Evolutionary conservation across 2,329 filamentous ascomycete species (phyloP), one percentile per base, ranked within the genome.

Genomic region (Exophiala phaeomuriformis): DNA sequence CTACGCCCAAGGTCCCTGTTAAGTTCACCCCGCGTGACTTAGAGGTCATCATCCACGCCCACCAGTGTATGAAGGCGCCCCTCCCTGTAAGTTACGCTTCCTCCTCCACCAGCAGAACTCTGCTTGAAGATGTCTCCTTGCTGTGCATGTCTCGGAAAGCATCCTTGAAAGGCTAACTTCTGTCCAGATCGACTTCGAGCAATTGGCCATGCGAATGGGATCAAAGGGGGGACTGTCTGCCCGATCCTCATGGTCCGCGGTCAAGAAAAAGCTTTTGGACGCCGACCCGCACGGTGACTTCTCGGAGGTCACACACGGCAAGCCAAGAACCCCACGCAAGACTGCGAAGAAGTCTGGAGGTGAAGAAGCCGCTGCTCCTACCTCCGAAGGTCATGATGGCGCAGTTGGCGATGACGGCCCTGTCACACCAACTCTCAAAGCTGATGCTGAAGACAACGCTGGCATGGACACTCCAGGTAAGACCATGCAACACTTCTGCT

Each of bases 151-250:
- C 19, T 19, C 19, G 19, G 19, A 19, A 19, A 19, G 19, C 19
- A 19, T 19, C 19, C 19, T 19, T 1, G 19, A 19, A 19, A 19
- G 36, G 51, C 49, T 58, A 44, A 47, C 53, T 12, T 29, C 47
- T 32, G n/a, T 33, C 28, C 31, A 60, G 58, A 46, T 60, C 35
- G 71, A 76, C 61, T 69, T 66, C 53, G 61, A 66, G 0, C 69
- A 65, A 28, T 58, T 75, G 6, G 70, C 72, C 27, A 51, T 58
- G 7, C 63, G 60, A 31, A 65, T 64, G 8, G 66, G 67, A 19
- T 68, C 71, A 55, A 71, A 70, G 53, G 72, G 68, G 49, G 58
- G 56, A 1, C 52, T 52, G 5, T 67, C 69, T 1, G 72, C 71
- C 2, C 62, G 58, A 9, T 64, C 67, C n/a, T 56, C 65, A 10